Conservation (phyloP, 176 grass and related monocot genomes). For the Metroxylon sagu region DNA sequence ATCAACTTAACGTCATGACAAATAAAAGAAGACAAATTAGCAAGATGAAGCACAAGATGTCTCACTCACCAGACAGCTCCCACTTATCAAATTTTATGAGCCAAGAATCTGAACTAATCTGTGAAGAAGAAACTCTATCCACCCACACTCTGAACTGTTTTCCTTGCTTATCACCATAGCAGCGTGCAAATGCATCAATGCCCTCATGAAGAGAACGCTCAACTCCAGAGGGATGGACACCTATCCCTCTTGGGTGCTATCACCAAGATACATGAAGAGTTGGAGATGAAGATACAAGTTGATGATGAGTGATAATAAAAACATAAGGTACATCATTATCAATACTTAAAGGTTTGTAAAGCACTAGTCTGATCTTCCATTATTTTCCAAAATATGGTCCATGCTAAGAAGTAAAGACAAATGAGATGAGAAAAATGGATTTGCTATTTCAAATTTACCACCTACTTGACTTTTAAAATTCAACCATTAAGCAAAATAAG, state of each 20-base stretch:
- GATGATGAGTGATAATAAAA: too few species aligned
- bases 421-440: too few species aligned
- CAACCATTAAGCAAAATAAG: too few species aligned
- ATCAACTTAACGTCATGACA: neutral
- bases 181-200: constrained; percentile 38
- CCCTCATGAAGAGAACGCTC: constrained; percentile 50
- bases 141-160: constrained; percentile 60
- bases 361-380: too few species aligned
- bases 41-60: neutral
- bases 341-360: too few species aligned
- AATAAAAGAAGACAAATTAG: constrained; percentile 4
- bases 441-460: too few species aligned
- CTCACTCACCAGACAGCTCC: constrained; percentile 56
- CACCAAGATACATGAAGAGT: neutral
- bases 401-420: too few species aligned
- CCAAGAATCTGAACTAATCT: constrained; percentile 50
- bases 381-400: too few species aligned
- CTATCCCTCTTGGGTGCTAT: constrained; percentile 49
- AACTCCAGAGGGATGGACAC: constrained; percentile 65
- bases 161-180: constrained; percentile 60
- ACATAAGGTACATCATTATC: too few species aligned
- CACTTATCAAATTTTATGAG: constrained; percentile 80
- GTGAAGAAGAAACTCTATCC: constrained; percentile 60
- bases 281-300: too few species aligned
- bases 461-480: too few species aligned